phyloP scores from a whole-genome alignment of 345 rosid species.

The Euphorbia lathyris region DNA sequence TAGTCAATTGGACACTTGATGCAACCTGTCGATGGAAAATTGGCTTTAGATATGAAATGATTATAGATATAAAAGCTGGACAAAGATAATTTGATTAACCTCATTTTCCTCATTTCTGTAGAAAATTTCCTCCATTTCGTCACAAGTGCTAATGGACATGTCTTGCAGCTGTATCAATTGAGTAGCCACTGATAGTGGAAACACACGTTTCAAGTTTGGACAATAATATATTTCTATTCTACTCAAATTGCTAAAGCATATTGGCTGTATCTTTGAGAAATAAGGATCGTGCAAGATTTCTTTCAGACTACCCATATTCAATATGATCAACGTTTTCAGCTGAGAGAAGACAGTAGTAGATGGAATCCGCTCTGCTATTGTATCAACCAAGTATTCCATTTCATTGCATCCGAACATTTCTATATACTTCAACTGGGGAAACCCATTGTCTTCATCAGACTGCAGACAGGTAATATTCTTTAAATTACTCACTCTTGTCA shows the following conservation, averaged over 20 bases:
- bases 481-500: neutral
- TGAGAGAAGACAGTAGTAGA: neutral
- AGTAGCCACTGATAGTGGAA: neutral
- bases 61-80: too few relatives aligned
- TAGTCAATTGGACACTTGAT: too few relatives aligned
- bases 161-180: neutral
- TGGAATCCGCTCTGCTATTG: neutral
- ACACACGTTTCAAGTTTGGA: neutral
- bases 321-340: too few relatives aligned
- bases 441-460: neutral
- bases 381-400: neutral
- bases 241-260: neutral
- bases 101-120: neutral
- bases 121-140: neutral
- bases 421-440: neutral
- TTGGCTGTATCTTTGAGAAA: neutral
- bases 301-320: too few relatives aligned
- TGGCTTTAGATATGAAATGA: too few relatives aligned
- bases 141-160: neutral
- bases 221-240: neutral
- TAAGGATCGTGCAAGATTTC: neutral
- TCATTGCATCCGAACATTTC: too few relatives aligned
- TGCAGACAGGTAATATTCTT: neutral
- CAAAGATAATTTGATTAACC: neutral
- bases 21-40: too few relatives aligned